phyloP scores from a whole-genome alignment of 805 yeast genomes.

The Myxozyma neotropica region DNA sequence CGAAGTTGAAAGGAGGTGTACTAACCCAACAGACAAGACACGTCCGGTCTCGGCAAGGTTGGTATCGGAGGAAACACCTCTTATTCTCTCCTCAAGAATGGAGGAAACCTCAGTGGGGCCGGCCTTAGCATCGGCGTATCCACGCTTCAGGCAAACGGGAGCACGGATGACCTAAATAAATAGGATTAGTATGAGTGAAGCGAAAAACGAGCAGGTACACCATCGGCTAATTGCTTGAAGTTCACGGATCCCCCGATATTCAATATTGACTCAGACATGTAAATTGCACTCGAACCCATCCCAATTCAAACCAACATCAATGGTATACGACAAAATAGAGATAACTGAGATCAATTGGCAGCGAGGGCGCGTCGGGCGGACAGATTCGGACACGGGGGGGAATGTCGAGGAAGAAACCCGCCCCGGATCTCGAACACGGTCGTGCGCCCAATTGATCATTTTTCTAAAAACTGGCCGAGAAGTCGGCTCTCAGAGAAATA shows the following conservation, averaged over 20 bases:
- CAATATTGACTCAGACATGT: no score
- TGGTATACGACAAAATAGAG: neutral
- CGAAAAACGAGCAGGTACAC: neutral
- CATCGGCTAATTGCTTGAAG: neutral
- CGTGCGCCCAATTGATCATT: slow-evolving; percentile 4
- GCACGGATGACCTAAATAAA: slow-evolving; percentile 18
- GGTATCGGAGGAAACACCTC: slow-evolving; percentile 98
- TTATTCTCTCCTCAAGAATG: slow-evolving; percentile 97
- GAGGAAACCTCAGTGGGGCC: slow-evolving; percentile 99
- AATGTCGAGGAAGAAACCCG: neutral
- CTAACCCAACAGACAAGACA: slow-evolving; percentile 95
- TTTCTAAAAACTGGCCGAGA: neutral
- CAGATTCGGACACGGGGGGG: neutral
- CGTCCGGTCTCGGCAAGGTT: slow-evolving; percentile 99
- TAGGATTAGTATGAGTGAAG: neutral
- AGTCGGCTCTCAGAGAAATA: neutral
- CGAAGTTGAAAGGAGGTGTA: slow-evolving; percentile 36
- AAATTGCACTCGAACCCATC: neutral
- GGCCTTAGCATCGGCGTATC: slow-evolving; percentile 92
- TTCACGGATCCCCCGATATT: neutral
- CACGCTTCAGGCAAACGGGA: slow-evolving; percentile 56
- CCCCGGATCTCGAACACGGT: neutral
- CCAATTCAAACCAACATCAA: neutral
- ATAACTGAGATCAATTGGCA: neutral
- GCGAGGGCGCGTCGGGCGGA: no score